Conservation (phyloP, 2,329 filamentous ascomycete species). For the Cordyceps javanica region DNA sequence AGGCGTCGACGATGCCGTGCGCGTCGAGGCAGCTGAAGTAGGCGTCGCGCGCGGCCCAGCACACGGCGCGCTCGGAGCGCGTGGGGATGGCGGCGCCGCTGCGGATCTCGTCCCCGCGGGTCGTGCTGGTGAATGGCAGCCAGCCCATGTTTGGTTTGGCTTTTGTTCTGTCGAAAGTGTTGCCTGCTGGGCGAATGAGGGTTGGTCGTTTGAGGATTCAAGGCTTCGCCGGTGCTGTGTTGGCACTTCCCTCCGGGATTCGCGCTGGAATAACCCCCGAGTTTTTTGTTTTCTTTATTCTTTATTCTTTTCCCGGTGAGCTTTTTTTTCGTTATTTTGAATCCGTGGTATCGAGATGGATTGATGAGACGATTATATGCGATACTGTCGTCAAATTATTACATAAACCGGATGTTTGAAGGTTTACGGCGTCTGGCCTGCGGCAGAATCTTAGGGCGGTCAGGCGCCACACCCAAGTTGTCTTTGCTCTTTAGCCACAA, state of each 20-base stretch:
- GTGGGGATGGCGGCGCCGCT: slow-evolving; percentile 68
- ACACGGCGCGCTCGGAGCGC: slow-evolving; percentile 70
- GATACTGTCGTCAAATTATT: no score
- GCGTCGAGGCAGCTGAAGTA: slow-evolving; percentile 87
- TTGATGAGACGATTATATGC: no score
- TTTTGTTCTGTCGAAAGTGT: no score
- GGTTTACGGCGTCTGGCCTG: background rate
- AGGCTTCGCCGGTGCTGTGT: background rate
- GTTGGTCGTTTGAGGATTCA: background rate
- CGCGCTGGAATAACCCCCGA: no score
- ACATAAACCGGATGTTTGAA: no score
- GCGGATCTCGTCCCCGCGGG: slow-evolving; percentile 49
- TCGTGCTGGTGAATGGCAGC: slow-evolving; percentile 39
- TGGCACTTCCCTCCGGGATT: no score
- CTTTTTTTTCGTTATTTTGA: no score
- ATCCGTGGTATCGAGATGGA: no score
- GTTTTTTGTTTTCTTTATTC: no score
- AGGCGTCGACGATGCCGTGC: slow-evolving; percentile 68
- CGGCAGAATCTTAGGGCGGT: slow-evolving; percentile 10
- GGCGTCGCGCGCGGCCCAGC: slow-evolving; percentile 83
- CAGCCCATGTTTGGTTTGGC: slow-evolving; percentile 35
- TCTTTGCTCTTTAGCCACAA: background rate
- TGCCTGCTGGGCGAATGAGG: no score
- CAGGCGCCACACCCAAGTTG: background rate
- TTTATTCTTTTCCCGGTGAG: no score